phyloP scores from a whole-genome alignment of 768 basidiomycete species.

The Tubosaeta sp. region DNA sequence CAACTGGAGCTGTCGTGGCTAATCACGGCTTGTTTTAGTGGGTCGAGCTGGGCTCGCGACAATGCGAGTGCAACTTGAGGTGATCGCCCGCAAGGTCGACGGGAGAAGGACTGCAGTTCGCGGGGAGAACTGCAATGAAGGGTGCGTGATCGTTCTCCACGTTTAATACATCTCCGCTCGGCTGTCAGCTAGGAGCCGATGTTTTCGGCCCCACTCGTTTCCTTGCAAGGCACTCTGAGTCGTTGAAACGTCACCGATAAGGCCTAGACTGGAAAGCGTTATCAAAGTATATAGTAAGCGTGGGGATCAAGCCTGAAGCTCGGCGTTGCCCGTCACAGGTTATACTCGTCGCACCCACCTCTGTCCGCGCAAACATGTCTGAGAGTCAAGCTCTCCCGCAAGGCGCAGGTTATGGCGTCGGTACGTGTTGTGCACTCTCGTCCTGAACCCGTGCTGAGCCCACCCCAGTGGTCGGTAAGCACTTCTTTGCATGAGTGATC shows the following conservation, averaged over 20 bases:
- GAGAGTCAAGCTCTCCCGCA: conserved; percentile 54
- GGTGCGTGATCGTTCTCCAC: background rate
- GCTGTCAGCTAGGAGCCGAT: background rate
- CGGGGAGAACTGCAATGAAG: too few species aligned
- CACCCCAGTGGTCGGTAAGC: conserved; percentile 47
- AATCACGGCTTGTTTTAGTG: background rate
- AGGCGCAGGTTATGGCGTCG: conserved; percentile 83
- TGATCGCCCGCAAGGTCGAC: background rate
- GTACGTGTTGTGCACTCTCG: conserved; percentile 34
- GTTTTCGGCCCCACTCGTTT: conserved; percentile 9
- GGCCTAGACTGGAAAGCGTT: background rate
- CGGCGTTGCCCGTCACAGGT: background rate
- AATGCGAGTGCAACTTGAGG: too few species aligned
- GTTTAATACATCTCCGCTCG: background rate
- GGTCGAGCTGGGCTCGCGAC: background rate
- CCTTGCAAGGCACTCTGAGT: background rate
- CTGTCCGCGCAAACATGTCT: conserved; percentile 20
- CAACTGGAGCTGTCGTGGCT: background rate
- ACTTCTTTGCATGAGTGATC: background rate
- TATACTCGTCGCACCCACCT: background rate
- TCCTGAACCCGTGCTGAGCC: conserved; percentile 1
- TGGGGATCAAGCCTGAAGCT: background rate
- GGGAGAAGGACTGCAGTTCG: too few species aligned
- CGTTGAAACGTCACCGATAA: conserved; percentile 14
- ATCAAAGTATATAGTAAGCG: conserved; percentile 9